Base-by-base conservation (phyloP, 202 grass and related monocot genomes). In the Miscanthus sacchariflorus region DNA sequence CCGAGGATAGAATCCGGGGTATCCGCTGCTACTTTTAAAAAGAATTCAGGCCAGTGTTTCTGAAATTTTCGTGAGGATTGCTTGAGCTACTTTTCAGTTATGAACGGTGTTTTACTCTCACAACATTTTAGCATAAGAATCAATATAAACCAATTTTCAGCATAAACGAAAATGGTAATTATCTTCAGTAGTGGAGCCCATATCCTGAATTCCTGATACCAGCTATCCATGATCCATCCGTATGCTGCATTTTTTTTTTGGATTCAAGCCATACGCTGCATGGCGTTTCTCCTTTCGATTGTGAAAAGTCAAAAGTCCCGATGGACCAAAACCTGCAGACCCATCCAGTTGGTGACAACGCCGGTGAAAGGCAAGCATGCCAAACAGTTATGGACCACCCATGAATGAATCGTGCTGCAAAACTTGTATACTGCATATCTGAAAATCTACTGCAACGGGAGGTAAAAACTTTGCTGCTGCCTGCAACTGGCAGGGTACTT, bases 401-500 rank as follows among this genome's bases (percentile, higher is more conserved):
- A 72, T 5, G 4, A 8, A 49, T 24, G 54, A 52, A 68, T 59
- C 46, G 68, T 59, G 59, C 75, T 75, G 80, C 75, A 18, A 36
- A 35, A 70, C 75, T 15, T 56, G 84, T 67, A 35, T 36, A 36
- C 82, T 19, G 33, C 33, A 45, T 68, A 13, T 79, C 15, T 18
- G 80, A 17, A 38, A 38, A 56, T 46, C 72, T 36, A 48, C 25
- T 33, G 10, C 40, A 23, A 9, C 13, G 35, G 28, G 7, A 8
- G 40, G 23, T 52, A 30, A 25, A 74, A 83, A 84, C 69, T 68
- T 61, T 75, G 81, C 21, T 12, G 85, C 61, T 59, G 83, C 58
- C 18, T 23, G 38, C 18, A 43, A 13, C 70, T 25, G 74, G 36
- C 12, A 46, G 59, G 18, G 83, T 86, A 72, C 72, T 63, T 65